phyloP scores from a whole-genome alignment of 768 basidiomycete species.

The Clitopilus hobsonii region DNA sequence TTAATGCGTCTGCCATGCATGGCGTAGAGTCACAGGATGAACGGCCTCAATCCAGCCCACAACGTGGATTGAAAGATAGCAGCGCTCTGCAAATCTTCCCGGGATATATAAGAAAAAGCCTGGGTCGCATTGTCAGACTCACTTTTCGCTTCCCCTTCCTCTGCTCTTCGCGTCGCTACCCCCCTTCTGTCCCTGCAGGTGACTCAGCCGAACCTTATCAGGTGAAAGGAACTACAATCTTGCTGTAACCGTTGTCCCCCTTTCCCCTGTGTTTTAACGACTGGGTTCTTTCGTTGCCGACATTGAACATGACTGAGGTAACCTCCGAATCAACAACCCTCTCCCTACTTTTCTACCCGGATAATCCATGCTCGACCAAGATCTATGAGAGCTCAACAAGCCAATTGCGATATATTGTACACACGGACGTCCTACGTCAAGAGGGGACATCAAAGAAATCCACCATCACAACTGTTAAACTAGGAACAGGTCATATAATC shows the following conservation, averaged over 20 bases:
- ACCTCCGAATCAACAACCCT: background rate
- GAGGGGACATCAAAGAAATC: conserved; percentile 4
- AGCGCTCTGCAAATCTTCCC: background rate
- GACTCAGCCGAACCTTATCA: too few relatives aligned
- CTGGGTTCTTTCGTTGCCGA: too few relatives aligned
- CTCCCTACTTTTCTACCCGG: conserved; percentile 7
- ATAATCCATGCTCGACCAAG: conserved; percentile 11
- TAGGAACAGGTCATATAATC: conserved; percentile 2
- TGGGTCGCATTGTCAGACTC: background rate
- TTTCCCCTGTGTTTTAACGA: too few relatives aligned
- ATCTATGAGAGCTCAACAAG: conserved; percentile 8
- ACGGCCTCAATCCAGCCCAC: background rate
- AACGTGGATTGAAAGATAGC: background rate
- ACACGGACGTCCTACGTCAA: conserved; percentile 5
- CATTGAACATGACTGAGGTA: too few relatives aligned
- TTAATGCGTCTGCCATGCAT: background rate
- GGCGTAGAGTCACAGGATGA: background rate
- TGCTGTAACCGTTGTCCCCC: too few relatives aligned
- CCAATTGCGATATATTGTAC: conserved; percentile 6
- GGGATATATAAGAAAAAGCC: background rate
- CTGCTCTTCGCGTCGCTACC: background rate
- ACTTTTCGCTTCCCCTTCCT: background rate
- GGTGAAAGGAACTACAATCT: too few relatives aligned
- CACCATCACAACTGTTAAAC: conserved; percentile 6
- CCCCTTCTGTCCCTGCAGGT: too few relatives aligned